Evolutionary conservation across 139 green algal genomes (phyloP), one percentile per base, ranked within the genome.

Genomic region (Eudorina sp.): DNA sequence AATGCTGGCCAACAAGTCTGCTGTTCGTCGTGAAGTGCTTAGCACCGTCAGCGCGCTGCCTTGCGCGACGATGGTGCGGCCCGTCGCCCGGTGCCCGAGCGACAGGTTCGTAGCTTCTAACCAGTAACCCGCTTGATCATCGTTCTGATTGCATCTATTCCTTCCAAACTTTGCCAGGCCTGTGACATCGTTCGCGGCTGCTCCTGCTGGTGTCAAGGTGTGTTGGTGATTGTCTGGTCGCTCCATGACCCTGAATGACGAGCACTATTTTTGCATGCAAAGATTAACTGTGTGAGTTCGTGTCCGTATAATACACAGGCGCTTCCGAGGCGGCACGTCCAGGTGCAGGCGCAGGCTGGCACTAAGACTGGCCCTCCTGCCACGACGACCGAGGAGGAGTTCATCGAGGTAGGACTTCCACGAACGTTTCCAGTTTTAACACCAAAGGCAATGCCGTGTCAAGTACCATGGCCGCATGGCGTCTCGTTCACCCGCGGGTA

Each of bases 371-470:
- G 60, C n/a, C 5, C 43, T n/a, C 36, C 83, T 38, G 16, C 82
- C 8, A 46, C 82, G 5, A 41, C 68, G 8, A 78, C n/a, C 64
- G 68, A 88, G 51, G 68, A 34, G 1, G 83, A 88, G 68, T 88
- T 62, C 83, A 74, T 82, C 48, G 83, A 88, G 83, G 83, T 88
- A 68, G 25, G 75, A 8, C 21, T n/a, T n/a, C n/a, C n/a, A n/a
- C 21, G 3, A n/a, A 55, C 38, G 62, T 38, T 72, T 72, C 48
- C 48, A 55, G 9, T 55, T 13, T 55, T n/a, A n/a, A n/a, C n/a
- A n/a, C n/a, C n/a, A n/a, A n/a, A n/a, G n/a, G n/a, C n/a, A n/a
- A n/a, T n/a, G n/a, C n/a, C n/a, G n/a, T n/a, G n/a, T n/a, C n/a
- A n/a, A n/a, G n/a, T n/a, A n/a, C n/a, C 29, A 66, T 72, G 19